These are phyloP conservation scores for Silybum marianum DNA, from an alignment of 129 eudicot species.

Conservation along the genomic window DNA sequence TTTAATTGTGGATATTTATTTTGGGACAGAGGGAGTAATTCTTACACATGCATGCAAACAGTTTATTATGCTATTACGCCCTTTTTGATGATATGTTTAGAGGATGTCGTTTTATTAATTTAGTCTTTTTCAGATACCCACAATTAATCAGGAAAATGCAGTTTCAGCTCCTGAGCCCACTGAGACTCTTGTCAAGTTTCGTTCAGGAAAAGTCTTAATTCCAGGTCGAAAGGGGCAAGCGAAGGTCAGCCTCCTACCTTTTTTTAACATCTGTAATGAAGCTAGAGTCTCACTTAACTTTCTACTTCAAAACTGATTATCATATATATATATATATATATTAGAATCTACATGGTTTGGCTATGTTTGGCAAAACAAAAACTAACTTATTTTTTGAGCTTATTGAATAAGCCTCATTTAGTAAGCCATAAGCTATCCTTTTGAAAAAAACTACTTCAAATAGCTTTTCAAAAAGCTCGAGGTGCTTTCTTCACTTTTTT, in stretches of 20 bases:
- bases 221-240: constrained; percentile 61
- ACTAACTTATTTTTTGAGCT: too few species aligned
- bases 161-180: constrained; percentile 60
- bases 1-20: neutral
- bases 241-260: constrained; percentile 35
- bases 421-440: neutral
- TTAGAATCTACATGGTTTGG: neutral
- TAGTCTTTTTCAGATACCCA: constrained; percentile 57
- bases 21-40: too few species aligned
- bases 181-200: constrained; percentile 63
- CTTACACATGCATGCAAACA: too few species aligned
- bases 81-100: neutral
- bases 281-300: neutral
- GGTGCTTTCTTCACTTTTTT: neutral
- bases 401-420: too few species aligned
- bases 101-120: neutral
- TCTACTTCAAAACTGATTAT: neutral
- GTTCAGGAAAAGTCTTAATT: constrained; percentile 60
- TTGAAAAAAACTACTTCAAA: neutral
- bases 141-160: constrained; percentile 71
- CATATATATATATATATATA: neutral
- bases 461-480: neutral
- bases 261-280: neutral
- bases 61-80: neutral
- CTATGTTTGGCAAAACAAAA: neutral